These are phyloP conservation scores for Coemansia furcata DNA, from an alignment of 192 early-diverging fungal genomes.

Conservation along the genomic window DNA sequence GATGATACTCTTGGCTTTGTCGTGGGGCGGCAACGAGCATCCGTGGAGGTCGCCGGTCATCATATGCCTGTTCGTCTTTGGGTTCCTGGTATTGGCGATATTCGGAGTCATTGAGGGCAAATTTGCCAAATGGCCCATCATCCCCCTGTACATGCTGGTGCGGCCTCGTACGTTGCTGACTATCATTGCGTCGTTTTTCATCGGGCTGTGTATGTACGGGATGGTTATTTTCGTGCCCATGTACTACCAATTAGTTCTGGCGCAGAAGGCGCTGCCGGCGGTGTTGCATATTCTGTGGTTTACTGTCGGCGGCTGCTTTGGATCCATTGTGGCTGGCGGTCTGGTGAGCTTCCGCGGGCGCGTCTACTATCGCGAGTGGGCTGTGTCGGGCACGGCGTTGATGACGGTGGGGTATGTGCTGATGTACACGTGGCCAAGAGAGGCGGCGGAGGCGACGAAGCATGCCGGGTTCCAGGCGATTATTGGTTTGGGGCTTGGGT, in stretches of 20 bases:
- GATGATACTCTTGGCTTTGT: slow-evolving; percentile 56
- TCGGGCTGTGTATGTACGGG: slow-evolving; percentile 49
- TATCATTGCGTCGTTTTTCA: slow-evolving; percentile 26
- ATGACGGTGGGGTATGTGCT: slow-evolving; percentile 44
- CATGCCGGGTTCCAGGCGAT: slow-evolving; percentile 38
- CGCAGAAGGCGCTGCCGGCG: slow-evolving; percentile 18
- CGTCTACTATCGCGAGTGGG: slow-evolving; percentile 35
- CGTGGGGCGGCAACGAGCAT: slow-evolving; percentile 61
- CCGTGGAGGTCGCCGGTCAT: slow-evolving; percentile 55
- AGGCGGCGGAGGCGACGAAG: slow-evolving; percentile 1
- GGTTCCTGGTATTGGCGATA: slow-evolving; percentile 29
- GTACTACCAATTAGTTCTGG: slow-evolving; percentile 40
- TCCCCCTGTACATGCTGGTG: slow-evolving; percentile 28
- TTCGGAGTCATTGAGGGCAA: slow-evolving; percentile 59
- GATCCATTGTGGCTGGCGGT: slow-evolving; percentile 18
- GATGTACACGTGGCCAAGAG: slow-evolving; percentile 40
- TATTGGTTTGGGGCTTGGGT: slow-evolving; percentile 45
- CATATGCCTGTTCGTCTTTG: slow-evolving; percentile 50
- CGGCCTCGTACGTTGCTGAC: slow-evolving; percentile 31
- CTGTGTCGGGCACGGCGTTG: slow-evolving; percentile 39
- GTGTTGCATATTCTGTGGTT: slow-evolving; percentile 40
- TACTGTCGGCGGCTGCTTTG: slow-evolving; percentile 26
- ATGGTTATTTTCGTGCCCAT: slow-evolving; percentile 53
- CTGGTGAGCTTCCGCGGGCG: slow-evolving; percentile 33
- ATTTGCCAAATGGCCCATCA: slow-evolving; percentile 68